Conservation (phyloP, 75 land plant genomes). For the Larix kaempferi region DNA sequence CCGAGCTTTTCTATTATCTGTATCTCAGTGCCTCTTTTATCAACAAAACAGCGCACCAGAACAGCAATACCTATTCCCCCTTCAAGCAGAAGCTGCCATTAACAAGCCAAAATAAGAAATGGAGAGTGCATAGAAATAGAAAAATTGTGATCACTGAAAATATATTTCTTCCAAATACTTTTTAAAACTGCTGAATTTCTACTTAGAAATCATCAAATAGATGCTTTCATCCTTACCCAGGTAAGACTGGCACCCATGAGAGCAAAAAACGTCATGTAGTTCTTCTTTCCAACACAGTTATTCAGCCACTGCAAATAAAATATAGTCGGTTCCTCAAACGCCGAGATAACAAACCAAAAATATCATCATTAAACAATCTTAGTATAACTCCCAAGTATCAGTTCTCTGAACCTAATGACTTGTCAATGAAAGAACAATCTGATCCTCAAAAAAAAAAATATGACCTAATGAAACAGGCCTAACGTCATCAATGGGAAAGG, state of each 20-base stretch:
- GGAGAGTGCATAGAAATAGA: not conserved
- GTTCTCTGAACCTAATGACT: not conserved
- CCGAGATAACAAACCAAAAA: not conserved
- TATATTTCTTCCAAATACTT: not conserved
- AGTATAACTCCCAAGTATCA: not conserved
- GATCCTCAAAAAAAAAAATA: not conserved
- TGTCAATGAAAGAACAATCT: not conserved
- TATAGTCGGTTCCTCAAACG: not conserved
- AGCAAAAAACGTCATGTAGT: conserved; percentile 80
- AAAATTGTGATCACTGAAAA: not conserved
- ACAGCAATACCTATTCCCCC: conserved; percentile 79
- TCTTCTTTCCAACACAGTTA: conserved; percentile 94
- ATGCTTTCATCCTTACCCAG: conserved; percentile 53
- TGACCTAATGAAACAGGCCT: not conserved
- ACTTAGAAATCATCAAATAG: not conserved
- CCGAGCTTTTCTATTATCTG: conserved; percentile 68
- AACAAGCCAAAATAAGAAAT: conserved; percentile 7
- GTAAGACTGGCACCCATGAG: conserved; percentile 86
- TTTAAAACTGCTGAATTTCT: not conserved
- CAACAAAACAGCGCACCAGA: conserved; percentile 80
- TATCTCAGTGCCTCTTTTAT: conserved; percentile 45
- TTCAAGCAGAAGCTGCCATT: conserved; percentile 69
- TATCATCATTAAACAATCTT: not conserved
- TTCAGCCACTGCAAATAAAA: conserved; percentile 80
- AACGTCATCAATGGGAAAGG: not conserved